Evolutionary conservation across 2,329 filamentous ascomycete species (phyloP), one percentile per base, ranked within the genome.

Genomic region (Diplodia intermedia): DNA sequence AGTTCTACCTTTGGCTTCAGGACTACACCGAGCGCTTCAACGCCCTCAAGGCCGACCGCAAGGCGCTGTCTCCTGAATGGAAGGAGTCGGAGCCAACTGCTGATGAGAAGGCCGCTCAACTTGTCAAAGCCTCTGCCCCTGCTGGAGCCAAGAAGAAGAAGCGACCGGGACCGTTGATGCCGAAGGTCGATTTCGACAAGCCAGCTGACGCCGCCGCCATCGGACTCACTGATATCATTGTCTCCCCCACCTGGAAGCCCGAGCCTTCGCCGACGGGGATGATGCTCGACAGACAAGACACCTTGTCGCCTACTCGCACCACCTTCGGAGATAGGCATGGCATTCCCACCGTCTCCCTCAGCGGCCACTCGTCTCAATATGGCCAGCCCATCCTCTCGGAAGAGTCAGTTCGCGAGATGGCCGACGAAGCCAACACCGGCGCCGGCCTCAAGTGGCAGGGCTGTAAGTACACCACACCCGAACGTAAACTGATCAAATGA

Each of bases 51-150:
- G 80, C 81, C 5, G 81, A 78, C 67, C 84, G 90, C 70, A 82
- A 82, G 75, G 79, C 77, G 11, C 83, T 93, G n/a, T 87, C 91
- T 2, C 89, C 88, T 0, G 86, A 89, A 75, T 94, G 91, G 91
- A 88, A 85, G 0, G 78, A 79, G 12, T 85, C 87, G 78, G 84
- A 90, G 71, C 83, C 86, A 15, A 86, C 89, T 31, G 77, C 81
- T 1, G 79, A 86, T 14, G 75, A 78, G 43, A 82, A 80, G 69
- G 80, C 74, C 60, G 74, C 72, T 49, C 76, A 79, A 82, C 75
- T 82, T 82, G 61, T 75, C 11, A 18, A 67, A n/a, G 9, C n/a
- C 1, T 8, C 4, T 9, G 9, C 43, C 7, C n/a, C 47, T n/a
- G n/a, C 31, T 5, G 38, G 40, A 20, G 38, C n/a, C 1, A 36